Percentiles rank a stretch among this genome's conserved stretches.
Conservation (phyloP, 2,329 filamentous ascomycete genomes). For the Sclerotinia glacialis region DNA sequence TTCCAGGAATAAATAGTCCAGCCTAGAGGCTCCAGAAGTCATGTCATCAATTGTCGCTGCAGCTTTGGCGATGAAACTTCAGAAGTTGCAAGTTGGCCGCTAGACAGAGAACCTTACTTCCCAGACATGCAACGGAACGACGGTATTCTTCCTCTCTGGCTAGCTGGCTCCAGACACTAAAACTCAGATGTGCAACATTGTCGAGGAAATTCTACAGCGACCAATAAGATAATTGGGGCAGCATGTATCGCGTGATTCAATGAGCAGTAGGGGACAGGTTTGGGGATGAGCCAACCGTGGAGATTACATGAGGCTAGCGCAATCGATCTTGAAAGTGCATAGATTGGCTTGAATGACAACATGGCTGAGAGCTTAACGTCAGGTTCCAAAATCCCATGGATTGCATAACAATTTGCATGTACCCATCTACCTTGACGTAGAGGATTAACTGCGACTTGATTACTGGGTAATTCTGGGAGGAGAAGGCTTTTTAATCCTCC, state of each 20-base stretch:
- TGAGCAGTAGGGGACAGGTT: background rate
- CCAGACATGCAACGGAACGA: no score
- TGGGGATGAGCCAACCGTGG: no score
- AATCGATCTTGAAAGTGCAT: background rate
- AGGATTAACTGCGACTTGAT: no score
- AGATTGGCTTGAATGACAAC: background rate
- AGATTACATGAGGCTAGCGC: background rate
- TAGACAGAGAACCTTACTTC: background rate
- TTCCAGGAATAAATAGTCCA: background rate
- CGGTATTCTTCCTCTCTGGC: background rate
- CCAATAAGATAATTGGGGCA: background rate
- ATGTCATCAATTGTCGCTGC: background rate
- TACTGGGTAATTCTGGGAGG: background rate
- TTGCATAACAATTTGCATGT: background rate
- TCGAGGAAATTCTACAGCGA: background rate
- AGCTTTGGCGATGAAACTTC: background rate
- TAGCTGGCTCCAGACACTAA: background rate
- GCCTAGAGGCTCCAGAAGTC: background rate
- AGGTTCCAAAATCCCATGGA: background rate
- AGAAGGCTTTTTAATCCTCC: no score
- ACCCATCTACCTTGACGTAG: no score
- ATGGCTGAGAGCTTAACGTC: background rate
- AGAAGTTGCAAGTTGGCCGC: background rate
- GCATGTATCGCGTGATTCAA: background rate
- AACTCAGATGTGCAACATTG: slow-evolving; percentile 5